Conservation (phyloP, 2,329 filamentous ascomycete genomes). For the Pseudogymnoascus sp. region DNA sequence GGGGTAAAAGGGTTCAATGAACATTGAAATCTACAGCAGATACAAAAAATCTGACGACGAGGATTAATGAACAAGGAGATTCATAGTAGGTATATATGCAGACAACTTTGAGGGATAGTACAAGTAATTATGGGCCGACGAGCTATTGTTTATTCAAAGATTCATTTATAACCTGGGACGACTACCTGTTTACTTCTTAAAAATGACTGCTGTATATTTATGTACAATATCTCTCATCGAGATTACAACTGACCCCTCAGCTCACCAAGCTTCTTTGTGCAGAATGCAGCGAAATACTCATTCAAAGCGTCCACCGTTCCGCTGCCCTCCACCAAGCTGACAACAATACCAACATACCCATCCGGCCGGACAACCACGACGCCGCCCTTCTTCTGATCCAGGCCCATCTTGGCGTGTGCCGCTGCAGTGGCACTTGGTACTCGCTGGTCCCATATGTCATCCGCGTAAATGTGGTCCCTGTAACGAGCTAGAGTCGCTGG, state of each 20-base stretch:
- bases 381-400: conserved; percentile 64
- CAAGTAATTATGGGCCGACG: background rate
- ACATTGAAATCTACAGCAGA: background rate
- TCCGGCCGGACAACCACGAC: conserved; percentile 80
- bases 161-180: background rate
- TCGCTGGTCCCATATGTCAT: conserved; percentile 66
- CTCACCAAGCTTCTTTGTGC: conserved; percentile 48
- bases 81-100: no score
- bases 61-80: background rate
- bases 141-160: background rate
- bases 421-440: conserved; percentile 62
- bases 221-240: background rate
- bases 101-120: background rate
- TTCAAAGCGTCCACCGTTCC: conserved; percentile 77
- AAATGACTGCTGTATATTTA: background rate
- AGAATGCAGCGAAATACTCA: conserved; percentile 69
- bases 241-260: conserved; percentile 32
- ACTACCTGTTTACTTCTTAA: background rate
- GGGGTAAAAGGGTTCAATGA: background rate
- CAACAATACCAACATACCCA: conserved; percentile 74
- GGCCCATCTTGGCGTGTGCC: conserved; percentile 79
- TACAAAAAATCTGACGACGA: background rate
- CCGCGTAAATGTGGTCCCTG: conserved; percentile 74
- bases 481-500: conserved; percentile 67
- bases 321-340: conserved; percentile 62